phyloP scores from a whole-genome alignment of 1,139 yeast genomes.

The Candida sp. region DNA sequence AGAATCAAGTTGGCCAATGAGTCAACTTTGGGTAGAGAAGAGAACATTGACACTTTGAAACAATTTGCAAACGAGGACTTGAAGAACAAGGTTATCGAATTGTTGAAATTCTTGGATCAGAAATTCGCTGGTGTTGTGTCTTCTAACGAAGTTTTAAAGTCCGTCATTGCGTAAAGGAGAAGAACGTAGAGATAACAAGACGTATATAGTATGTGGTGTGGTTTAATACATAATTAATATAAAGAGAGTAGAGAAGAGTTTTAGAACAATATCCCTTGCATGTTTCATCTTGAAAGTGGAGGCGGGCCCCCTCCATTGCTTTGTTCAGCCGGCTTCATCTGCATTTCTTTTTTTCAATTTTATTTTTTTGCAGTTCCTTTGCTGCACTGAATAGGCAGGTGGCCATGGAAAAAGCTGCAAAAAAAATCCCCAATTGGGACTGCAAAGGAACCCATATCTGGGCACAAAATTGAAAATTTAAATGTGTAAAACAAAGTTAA shows the following conservation, averaged over 20 bases:
- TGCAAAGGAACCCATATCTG: slow-evolving; percentile 18
- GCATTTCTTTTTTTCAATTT: neutral
- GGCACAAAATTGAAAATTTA: neutral
- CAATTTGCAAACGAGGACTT: slow-evolving; percentile 77
- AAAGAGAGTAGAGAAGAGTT: neutral
- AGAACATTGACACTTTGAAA: slow-evolving; percentile 73
- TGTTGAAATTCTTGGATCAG: slow-evolving; percentile 75
- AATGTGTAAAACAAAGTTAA: neutral
- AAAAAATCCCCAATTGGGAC: slow-evolving; percentile 23
- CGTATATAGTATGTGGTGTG: neutral
- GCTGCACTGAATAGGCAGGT: slow-evolving; percentile 9
- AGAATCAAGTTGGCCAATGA: slow-evolving; percentile 70
- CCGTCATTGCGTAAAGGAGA: slow-evolving; percentile 46
- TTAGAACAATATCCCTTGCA: neutral
- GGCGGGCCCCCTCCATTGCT: too few relatives aligned
- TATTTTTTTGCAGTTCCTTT: slow-evolving; percentile 6
- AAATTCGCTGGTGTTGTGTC: slow-evolving; percentile 66
- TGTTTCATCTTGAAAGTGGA: neutral
- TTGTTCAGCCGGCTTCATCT: neutral
- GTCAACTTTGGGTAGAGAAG: slow-evolving; percentile 84
- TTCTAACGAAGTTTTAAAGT: slow-evolving; percentile 56
- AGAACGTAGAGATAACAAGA: neutral
- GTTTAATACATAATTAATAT: neutral
- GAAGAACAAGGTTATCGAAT: slow-evolving; percentile 64
- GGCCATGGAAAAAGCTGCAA: slow-evolving; percentile 11